Base-by-base conservation (phyloP, 352 stramenopile species). In the Globisporangium apiculatum region DNA sequence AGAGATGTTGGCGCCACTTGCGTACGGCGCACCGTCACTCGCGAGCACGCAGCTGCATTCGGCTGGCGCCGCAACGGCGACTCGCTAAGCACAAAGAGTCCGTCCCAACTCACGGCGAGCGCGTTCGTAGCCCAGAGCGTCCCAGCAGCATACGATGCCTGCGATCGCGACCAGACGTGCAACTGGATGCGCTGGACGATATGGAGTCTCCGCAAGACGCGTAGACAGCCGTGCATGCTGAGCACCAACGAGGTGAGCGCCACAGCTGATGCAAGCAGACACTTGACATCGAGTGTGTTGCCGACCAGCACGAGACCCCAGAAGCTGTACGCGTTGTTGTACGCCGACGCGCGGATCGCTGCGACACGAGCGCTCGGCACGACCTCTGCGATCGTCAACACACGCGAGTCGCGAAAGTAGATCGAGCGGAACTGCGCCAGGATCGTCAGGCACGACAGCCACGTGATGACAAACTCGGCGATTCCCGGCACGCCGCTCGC, bases 401-500 rank as follows among this genome's bases (percentile, higher is more conserved):
- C 8, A 3, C 48, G 48, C 10, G 53, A 53, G 35, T 61, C 55
- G 14, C 48, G 54, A 6, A 61, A 65, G 10, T 12, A 17, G 12
- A 57, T 53, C n/a, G 60, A 43, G 17, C 53, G 54, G 36, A 60
- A 57, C 48, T 62, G 50, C 1, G 53, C 46, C 17, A 67, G 15
- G 18, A 53, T 58, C 6, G 60, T 62, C 37, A 63, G 48, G 1
- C 38, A 42, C 7, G 58, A 59, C 5, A 75, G 35, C 9, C 69
- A 61, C n/a, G n/a, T 69, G 31, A 75, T 36, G 4, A 58, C 53
- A 41, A 67, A 68, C 46, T 72, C 67, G n/a, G 60, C 52, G 7
- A 69, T 51, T 0, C 60, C 58, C 14, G 51, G 46, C 15, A 75
- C 53, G 7, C 64, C 67, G 17, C 55, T 42, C 1, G 42, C 45